Evolutionary conservation across 768 basidiomycete genomes (phyloP).

Genomic region (Phlebiopsis flavidoalba): DNA sequence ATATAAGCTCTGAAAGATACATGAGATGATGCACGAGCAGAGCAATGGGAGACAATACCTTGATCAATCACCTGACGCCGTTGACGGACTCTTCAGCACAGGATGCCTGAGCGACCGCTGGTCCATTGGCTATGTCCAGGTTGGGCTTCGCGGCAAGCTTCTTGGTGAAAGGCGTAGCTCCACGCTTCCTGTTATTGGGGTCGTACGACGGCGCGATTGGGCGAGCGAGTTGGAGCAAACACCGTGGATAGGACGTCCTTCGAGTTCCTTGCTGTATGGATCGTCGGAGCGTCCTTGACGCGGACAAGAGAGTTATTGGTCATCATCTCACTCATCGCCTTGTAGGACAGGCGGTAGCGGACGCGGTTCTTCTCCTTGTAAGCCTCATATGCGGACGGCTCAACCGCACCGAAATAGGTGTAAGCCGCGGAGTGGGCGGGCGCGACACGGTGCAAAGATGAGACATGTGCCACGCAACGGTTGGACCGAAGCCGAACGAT

Average conservation of each 20-base stretch:
- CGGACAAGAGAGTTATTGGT: conserved; percentile 89
- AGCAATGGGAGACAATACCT: conserved; percentile 40
- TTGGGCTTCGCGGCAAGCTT: conserved; percentile 48
- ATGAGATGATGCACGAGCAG: background rate
- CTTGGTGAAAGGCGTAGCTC: conserved; percentile 73
- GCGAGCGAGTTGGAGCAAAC: conserved; percentile 93
- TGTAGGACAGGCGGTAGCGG: conserved; percentile 72
- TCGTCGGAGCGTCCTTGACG: conserved; percentile 90
- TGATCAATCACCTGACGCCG: conserved; percentile 90
- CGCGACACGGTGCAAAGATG: conserved; percentile 79
- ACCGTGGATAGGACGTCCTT: conserved; percentile 75
- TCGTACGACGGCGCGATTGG: conserved; percentile 74
- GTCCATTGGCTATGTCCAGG: conserved; percentile 62
- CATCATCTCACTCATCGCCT: conserved; percentile 95
- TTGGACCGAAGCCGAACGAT: conserved; percentile 97
- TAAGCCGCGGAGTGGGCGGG: too few species aligned
- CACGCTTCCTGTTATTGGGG: conserved; percentile 82
- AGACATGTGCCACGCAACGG: conserved; percentile 92
- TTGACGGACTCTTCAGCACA: conserved; percentile 45
- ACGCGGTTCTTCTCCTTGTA: conserved; percentile 67
- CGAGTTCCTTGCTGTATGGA: conserved; percentile 85
- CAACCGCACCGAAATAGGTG: conserved; percentile 79
- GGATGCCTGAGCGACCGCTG: conserved; percentile 53
- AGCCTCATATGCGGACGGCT: conserved; percentile 69
- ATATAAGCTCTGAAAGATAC: conserved; percentile 68